Percentiles rank a stretch among this genome's conserved stretches.
These are phyloP conservation scores for Lodderomyces oxycetoniae DNA, from an alignment of 1,139 yeast species.

Conservation along the genomic window DNA sequence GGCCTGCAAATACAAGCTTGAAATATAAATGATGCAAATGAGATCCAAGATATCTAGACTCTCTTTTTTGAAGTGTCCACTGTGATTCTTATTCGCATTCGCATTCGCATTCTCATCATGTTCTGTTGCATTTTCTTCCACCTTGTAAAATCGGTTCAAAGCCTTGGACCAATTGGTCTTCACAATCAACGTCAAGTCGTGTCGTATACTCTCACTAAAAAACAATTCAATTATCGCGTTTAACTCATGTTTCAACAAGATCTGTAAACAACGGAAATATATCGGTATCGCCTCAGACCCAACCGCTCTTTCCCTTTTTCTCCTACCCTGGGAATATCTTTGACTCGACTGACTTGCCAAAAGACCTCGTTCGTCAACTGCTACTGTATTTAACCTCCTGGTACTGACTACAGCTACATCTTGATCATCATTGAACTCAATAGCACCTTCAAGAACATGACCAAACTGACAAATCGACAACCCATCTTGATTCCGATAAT, in stretches of 20 bases:
- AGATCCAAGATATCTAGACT: slow-evolving; percentile 22
- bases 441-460: slow-evolving; percentile 77
- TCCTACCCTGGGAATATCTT: slow-evolving; percentile 9
- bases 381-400: slow-evolving; percentile 45
- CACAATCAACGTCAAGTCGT: slow-evolving; percentile 37
- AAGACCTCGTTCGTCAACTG: slow-evolving; percentile 19
- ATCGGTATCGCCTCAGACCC: slow-evolving; percentile 52
- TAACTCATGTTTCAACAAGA: slow-evolving; percentile 49
- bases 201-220: slow-evolving; percentile 20
- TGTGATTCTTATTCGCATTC: not conserved
- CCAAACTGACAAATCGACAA: slow-evolving; percentile 82
- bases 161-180: slow-evolving; percentile 46
- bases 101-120: not conserved
- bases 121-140: not conserved
- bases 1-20: slow-evolving; percentile 28
- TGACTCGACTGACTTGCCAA: slow-evolving; percentile 12
- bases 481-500: slow-evolving; percentile 72
- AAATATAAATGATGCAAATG: slow-evolving; percentile 35
- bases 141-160: slow-evolving; percentile 5
- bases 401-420: slow-evolving; percentile 49
- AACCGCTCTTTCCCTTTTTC: slow-evolving; percentile 24
- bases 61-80: not conserved
- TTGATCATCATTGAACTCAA: slow-evolving; percentile 74
- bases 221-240: slow-evolving; percentile 12
- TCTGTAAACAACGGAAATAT: slow-evolving; percentile 51